Evolutionary conservation across 2,329 filamentous ascomycete species (phyloP).

Genomic region (Coniosporium tulheliwenetii): DNA sequence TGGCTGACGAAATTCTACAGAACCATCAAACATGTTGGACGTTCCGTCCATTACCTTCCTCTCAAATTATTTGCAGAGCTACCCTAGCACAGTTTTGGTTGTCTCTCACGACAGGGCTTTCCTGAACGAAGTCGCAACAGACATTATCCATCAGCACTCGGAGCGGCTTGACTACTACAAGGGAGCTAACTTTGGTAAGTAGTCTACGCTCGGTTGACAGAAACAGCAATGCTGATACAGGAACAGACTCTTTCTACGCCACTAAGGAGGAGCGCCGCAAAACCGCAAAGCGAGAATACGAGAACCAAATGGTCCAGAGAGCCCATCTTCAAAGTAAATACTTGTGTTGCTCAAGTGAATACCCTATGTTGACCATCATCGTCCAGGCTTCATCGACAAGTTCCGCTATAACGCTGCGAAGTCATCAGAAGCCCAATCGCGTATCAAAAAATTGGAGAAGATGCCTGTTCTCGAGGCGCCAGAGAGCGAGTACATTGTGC

Average conservation of each 20-base stretch:
- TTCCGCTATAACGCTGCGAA: conserved; percentile 99
- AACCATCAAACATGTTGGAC: conserved; percentile 99
- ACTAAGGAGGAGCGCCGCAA: conserved; percentile 96
- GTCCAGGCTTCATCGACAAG: conserved; percentile 82
- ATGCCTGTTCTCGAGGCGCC: conserved; percentile 87
- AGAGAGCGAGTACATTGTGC: conserved; percentile 86
- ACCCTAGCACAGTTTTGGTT: conserved; percentile 88
- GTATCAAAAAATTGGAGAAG: conserved; percentile 97
- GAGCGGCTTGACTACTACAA: conserved; percentile 97
- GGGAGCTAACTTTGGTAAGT: conserved; percentile 67
- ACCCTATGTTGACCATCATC: conserved; percentile 5
- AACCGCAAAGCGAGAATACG: conserved; percentile 91
- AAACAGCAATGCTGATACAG: conserved; percentile 1
- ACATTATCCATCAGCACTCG: conserved; percentile 97
- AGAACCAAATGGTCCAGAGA: conserved; percentile 90
- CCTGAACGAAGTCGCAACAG: conserved; percentile 96
- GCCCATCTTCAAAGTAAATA: conserved; percentile 63
- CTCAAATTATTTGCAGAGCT: conserved; percentile 83
- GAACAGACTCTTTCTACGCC: conserved; percentile 75
- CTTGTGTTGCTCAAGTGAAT: conserved; percentile 2
- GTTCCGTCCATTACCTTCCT: conserved; percentile 99
- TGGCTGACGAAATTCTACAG: conserved; percentile 21
- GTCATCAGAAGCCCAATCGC: conserved; percentile 92
- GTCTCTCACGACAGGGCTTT: conserved; percentile 99
- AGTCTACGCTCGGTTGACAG: background rate